These are phyloP conservation scores for Chlorella sp. DNA, from an alignment of 139 green algal species.

Conservation along the genomic window DNA sequence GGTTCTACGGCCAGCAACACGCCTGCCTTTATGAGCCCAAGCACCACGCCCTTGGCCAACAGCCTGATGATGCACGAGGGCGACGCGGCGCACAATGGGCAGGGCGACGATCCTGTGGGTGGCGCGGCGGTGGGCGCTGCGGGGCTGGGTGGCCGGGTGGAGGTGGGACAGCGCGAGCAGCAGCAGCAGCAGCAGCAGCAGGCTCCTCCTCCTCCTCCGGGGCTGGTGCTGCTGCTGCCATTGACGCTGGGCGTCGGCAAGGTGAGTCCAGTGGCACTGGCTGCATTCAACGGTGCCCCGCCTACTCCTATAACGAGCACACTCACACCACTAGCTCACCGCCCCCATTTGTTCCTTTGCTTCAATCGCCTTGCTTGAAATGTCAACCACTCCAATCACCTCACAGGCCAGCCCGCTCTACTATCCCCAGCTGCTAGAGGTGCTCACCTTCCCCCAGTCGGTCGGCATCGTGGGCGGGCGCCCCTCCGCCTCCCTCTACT, in stretches of 20 bases:
- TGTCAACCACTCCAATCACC: too few relatives aligned
- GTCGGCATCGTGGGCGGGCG: constrained; percentile 87
- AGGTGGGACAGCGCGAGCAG: too few relatives aligned
- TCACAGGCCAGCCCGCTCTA: constrained; percentile 75
- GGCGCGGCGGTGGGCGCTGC: too few relatives aligned
- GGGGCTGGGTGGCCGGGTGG: too few relatives aligned
- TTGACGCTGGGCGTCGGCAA: constrained; percentile 76
- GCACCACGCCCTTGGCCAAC: too few relatives aligned
- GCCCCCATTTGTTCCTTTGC: background rate
- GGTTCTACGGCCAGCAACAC: too few relatives aligned
- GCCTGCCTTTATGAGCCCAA: too few relatives aligned
- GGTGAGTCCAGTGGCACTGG: constrained; percentile 24
- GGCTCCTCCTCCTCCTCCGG: too few relatives aligned
- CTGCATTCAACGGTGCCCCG: background rate
- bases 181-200: too few relatives aligned
- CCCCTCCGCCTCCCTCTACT: constrained; percentile 75
- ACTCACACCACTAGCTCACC: background rate
- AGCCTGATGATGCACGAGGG: too few relatives aligned
- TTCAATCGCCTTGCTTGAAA: background rate
- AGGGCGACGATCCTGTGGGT: too few relatives aligned
- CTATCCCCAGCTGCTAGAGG: constrained; percentile 61
- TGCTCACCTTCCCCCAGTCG: constrained; percentile 71
- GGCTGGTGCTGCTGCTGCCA: constrained; percentile 73
- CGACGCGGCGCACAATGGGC: too few relatives aligned
- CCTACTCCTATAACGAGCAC: background rate